These are phyloP conservation scores for Zymoseptoria passerinii DNA, from an alignment of 2,329 filamentous ascomycete species.

Conservation along the genomic window DNA sequence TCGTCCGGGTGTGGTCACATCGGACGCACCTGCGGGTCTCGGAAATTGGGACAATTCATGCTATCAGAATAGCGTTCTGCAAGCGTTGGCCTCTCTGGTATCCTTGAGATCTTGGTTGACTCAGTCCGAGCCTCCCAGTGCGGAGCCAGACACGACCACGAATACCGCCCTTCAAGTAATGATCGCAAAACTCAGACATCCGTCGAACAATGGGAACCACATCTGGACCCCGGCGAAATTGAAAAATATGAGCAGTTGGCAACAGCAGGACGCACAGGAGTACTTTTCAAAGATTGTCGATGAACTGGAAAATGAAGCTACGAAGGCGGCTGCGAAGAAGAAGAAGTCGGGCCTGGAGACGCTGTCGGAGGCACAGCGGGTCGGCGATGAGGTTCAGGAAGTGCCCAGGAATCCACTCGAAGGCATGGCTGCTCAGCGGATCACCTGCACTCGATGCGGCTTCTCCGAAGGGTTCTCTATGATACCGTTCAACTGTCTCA, in stretches of 20 bases:
- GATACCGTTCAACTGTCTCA: constrained; percentile 90
- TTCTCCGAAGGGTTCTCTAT: constrained; percentile 81
- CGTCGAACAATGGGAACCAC: constrained; percentile 61
- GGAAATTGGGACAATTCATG: constrained; percentile 94
- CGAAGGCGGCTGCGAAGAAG: constrained; percentile 24
- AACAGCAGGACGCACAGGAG: constrained; percentile 96
- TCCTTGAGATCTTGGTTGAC: constrained; percentile 18
- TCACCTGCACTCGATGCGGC: constrained; percentile 78
- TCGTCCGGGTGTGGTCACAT: constrained; percentile 12
- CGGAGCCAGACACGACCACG: constrained; percentile 17
- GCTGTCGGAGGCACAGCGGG: constrained; percentile 4
- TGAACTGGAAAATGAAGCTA: constrained; percentile 52
- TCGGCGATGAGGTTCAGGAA: constrained; percentile 5
- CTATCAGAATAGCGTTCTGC: constrained; percentile 90
- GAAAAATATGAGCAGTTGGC: constrained; percentile 90
- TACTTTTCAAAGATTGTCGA: constrained; percentile 75
- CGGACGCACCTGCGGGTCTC: constrained; percentile 51
- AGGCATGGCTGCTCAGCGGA: constrained; percentile 77
- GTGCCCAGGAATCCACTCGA: constrained; percentile 67
- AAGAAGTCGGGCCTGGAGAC: constrained; percentile 22
- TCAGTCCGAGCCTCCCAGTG: constrained; percentile 7
- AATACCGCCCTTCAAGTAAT: constrained; percentile 51
- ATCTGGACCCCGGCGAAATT: constrained; percentile 75
- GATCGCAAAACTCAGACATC: constrained; percentile 61
- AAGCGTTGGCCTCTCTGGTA: constrained; percentile 55